These are phyloP conservation scores for Panicum hallii DNA, from an alignment of 202 grass and related monocot species.

Conservation along the genomic window DNA sequence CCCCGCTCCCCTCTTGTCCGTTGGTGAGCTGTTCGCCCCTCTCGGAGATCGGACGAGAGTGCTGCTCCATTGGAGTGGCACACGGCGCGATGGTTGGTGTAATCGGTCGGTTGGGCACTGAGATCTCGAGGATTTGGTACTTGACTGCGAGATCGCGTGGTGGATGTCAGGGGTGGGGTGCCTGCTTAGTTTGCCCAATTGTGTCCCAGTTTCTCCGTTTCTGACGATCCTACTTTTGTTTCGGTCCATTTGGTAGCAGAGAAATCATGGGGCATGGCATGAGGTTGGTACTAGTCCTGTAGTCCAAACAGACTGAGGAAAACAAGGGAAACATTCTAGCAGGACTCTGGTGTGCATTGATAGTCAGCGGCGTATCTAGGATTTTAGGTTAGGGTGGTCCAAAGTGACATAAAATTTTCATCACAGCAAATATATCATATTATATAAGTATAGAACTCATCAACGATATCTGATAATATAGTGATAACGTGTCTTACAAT, in stretches of 20 bases:
- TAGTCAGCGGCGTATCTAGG: not conserved
- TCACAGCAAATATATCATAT: no score
- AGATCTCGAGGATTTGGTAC: not conserved
- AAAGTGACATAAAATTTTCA: no score
- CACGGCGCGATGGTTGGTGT: not conserved
- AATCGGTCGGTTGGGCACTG: not conserved
- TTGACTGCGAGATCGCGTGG: not conserved
- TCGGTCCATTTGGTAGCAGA: not conserved
- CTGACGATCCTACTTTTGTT: not conserved
- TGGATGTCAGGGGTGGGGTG: slow-evolving; percentile 1
- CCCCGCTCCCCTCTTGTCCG: not conserved
- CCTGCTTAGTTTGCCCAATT: not conserved
- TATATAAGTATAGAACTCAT: no score
- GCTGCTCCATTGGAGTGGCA: not conserved
- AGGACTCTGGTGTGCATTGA: not conserved
- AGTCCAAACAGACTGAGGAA: not conserved
- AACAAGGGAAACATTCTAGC: not conserved
- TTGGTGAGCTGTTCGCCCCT: not conserved
- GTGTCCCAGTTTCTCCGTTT: not conserved
- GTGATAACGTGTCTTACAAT: no score
- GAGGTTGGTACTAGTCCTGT: not conserved
- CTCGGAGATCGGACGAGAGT: slow-evolving; percentile 6
- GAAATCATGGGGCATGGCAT: not conserved
- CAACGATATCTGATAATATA: no score
- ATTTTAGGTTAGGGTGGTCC: no score